A percentile compares a stretch with the other conserved stretches of the same genome.
phyloP scores from a whole-genome alignment of 2,329 filamentous ascomycete genomes.

The Monosporascus sp. region DNA sequence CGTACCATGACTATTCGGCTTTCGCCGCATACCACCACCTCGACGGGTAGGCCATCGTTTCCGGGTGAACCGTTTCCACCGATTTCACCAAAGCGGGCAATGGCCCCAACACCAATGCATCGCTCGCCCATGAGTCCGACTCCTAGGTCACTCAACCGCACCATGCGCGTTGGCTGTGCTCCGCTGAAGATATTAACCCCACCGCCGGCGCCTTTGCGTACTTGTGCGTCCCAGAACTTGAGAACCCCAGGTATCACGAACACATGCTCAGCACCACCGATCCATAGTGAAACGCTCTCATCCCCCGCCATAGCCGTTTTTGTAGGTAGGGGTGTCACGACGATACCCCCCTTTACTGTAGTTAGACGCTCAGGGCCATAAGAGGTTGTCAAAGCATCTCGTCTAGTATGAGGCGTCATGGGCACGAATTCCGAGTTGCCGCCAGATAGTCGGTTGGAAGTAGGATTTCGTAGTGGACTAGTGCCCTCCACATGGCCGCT shows the following conservation, averaged over 20 bases:
- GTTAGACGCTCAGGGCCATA: slow-evolving; percentile 47
- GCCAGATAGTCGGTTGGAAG: slow-evolving; percentile 30
- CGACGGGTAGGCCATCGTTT: slow-evolving; percentile 41
- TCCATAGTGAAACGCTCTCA: slow-evolving; percentile 53
- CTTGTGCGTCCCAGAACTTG: slow-evolving; percentile 57
- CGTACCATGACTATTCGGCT: slow-evolving; percentile 50
- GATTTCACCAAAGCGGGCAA: slow-evolving; percentile 31
- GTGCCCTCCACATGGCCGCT: slow-evolving; percentile 59
- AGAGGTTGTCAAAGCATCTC: slow-evolving; percentile 44
- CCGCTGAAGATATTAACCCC: slow-evolving; percentile 53
- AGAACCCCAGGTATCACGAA: slow-evolving; percentile 51
- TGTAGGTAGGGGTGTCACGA: slow-evolving; percentile 41
- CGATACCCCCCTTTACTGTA: slow-evolving; percentile 48
- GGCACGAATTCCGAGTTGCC: slow-evolving; percentile 51
- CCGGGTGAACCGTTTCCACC: slow-evolving; percentile 17
- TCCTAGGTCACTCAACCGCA: slow-evolving; percentile 48
- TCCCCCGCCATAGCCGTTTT: slow-evolving; percentile 41
- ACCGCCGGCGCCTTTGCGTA: slow-evolving; percentile 45
- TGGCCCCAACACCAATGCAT: slow-evolving; percentile 46
- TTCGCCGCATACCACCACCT: slow-evolving; percentile 52
- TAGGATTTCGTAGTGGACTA: slow-evolving; percentile 45
- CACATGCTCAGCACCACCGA: slow-evolving; percentile 52
- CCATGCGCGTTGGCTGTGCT: slow-evolving; percentile 50
- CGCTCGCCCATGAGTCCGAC: slow-evolving; percentile 53
- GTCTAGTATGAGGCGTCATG: slow-evolving; percentile 59